Evolutionary conservation across 2,329 filamentous ascomycete species (phyloP).

Genomic region (Cladorrhinum sp.): DNA sequence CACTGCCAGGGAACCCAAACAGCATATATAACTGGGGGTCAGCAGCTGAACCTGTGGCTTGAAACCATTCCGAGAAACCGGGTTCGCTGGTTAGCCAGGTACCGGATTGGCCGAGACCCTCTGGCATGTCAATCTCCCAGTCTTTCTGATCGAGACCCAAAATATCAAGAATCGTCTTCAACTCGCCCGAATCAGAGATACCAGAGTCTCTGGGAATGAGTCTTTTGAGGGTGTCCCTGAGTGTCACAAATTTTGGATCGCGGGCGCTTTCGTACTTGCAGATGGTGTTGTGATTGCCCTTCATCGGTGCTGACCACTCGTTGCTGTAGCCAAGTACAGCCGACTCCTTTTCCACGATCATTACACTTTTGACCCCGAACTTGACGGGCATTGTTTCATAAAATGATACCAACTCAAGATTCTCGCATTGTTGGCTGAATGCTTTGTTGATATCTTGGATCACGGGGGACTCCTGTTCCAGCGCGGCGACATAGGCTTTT

Average conservation of each 20-base stretch:
- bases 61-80: too few relatives aligned
- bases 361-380: not conserved
- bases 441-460: slow-evolving; percentile 10
- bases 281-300: slow-evolving; percentile 5
- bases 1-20: too few relatives aligned
- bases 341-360: slow-evolving; percentile 10
- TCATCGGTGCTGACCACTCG: not conserved
- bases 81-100: too few relatives aligned
- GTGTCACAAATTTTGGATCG: slow-evolving; percentile 3
- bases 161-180: too few relatives aligned
- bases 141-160: too few relatives aligned
- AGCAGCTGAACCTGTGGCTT: too few relatives aligned
- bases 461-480: not conserved
- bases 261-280: slow-evolving; percentile 5
- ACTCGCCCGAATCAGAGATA: too few relatives aligned
- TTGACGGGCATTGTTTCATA: too few relatives aligned
- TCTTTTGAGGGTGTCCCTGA: not conserved
- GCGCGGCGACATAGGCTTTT: slow-evolving; percentile 6
- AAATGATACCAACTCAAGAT: slow-evolving; percentile 1
- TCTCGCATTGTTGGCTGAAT: not conserved
- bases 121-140: too few relatives aligned
- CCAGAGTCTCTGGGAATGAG: not conserved
- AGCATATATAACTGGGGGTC: too few relatives aligned
- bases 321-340: slow-evolving; percentile 3
- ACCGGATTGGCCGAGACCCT: too few relatives aligned